phyloP scores from a whole-genome alignment of 2,329 filamentous ascomycete genomes.

The Cladosporium sp. region DNA sequence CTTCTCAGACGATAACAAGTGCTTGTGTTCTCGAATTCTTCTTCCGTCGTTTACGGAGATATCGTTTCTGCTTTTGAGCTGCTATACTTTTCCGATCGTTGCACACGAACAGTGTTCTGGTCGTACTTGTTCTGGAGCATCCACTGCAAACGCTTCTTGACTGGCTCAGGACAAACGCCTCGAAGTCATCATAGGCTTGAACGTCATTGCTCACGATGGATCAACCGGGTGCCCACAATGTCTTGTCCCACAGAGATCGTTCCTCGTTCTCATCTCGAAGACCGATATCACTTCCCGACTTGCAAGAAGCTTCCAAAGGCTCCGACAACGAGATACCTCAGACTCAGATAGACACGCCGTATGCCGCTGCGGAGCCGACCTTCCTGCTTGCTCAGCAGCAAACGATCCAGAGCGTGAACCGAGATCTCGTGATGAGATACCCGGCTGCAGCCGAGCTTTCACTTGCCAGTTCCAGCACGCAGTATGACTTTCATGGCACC shows the following conservation, averaged over 20 bases:
- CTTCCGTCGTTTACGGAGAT: not conserved
- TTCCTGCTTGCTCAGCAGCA: not conserved
- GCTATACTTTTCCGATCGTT: slow-evolving; percentile 11
- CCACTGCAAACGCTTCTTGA: not conserved
- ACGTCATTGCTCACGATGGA: not conserved
- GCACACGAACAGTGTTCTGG: not conserved
- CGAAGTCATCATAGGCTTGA: not conserved
- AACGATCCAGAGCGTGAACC: not conserved
- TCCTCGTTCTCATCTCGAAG: not conserved
- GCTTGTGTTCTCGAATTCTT: not conserved
- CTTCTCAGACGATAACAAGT: not conserved
- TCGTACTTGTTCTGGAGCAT: slow-evolving; percentile 1
- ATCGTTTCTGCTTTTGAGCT: not conserved
- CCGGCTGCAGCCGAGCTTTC: not conserved
- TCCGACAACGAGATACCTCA: not conserved
- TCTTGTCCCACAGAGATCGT: not conserved
- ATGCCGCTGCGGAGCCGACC: not conserved
- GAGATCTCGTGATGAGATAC: not conserved
- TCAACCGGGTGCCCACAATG: not conserved
- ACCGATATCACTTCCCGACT: not conserved
- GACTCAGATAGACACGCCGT: not conserved
- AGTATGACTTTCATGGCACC: not conserved
- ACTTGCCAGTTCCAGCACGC: not conserved
- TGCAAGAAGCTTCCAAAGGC: not conserved
- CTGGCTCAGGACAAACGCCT: not conserved